Percentiles rank a stretch among this genome's conserved stretches.
These are phyloP conservation scores for Hypholoma sublateritium DNA, from an alignment of 768 basidiomycete species.

Conservation along the genomic window DNA sequence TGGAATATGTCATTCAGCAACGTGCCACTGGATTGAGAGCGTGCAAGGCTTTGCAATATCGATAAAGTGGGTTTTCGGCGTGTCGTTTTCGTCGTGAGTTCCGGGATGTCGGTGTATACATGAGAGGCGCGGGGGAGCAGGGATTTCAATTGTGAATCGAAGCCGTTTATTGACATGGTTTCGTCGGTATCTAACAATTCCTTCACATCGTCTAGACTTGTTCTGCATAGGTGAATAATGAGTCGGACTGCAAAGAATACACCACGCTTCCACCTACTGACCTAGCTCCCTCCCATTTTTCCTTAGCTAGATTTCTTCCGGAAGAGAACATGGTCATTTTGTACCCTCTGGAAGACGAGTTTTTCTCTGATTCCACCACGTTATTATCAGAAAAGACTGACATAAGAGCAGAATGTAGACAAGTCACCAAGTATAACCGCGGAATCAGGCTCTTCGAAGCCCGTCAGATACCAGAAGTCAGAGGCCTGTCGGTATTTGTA, in stretches of 20 bases:
- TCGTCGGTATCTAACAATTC: constrained; percentile 78
- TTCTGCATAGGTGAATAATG: constrained; percentile 36
- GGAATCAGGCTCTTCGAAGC: constrained; percentile 91
- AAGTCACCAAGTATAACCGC: constrained; percentile 77
- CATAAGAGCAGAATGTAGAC: background rate
- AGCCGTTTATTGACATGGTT: constrained; percentile 54
- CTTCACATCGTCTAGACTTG: constrained; percentile 64
- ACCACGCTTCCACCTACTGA: constrained; percentile 18
- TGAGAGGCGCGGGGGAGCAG: constrained; percentile 47
- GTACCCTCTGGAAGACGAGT: constrained; percentile 72
- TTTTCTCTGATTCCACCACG: constrained; percentile 53
- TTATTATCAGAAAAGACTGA: constrained; percentile 6
- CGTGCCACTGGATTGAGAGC: constrained; percentile 40
- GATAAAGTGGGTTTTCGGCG: constrained; percentile 43
- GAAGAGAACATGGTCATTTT: constrained; percentile 82
- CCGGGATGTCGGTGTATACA: constrained; percentile 53
- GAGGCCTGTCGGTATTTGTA: constrained; percentile 94
- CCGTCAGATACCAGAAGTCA: constrained; percentile 95
- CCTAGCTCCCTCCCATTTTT: constrained; percentile 93
- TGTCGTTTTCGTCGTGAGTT: constrained; percentile 20
- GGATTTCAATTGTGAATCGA: constrained; percentile 59
- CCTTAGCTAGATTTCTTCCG: constrained; percentile 71
- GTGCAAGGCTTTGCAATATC: constrained; percentile 52
- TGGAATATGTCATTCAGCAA: constrained; percentile 54
- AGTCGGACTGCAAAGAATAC: background rate